Evolutionary conservation across 1,284 basidiomycete species (phyloP), one percentile per base, ranked within the genome.

Genomic region (Papiliotrema nemorosa): DNA sequence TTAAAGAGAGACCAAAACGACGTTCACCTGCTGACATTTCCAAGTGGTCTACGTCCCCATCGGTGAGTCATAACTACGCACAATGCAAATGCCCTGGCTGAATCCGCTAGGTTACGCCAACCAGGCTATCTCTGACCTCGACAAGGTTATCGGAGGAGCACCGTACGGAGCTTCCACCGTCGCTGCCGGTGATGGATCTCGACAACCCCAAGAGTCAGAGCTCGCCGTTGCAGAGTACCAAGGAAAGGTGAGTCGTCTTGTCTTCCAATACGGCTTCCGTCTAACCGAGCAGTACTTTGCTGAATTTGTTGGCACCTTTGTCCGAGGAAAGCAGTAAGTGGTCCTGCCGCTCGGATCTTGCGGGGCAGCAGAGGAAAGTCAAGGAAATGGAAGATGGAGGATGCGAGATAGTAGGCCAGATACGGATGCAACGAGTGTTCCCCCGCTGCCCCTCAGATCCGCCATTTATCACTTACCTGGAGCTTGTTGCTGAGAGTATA

Each of bases 101-200:
- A 27, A 21, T 27, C 41, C 10, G 4, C 12, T 22, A 50, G 50
- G 88, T 14, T 92, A 89, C 78, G 78, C 80, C 39, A 67, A 78
- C 54, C 65, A 75, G 1, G 80, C 84, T 65, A 69, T 90, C 57
- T 74, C 81, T 34, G 80, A 82, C 74, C 51, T 87, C 46, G 70
- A 65, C 14, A 82, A 84, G 71, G 79, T 85, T 47, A 86, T 82
- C 64, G 89, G 88, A 66, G 85, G 85, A 80, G 64, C 73, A 6
- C 66, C 77, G n/a, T 79, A 67, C 58, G 86, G 85, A 57, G 83
- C 85, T 27, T 85, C 85, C 27, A 85, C 85, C 37, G 79, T 84
- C 65, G 82, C 86, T 39, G 79, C 74, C 49, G 63, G 77, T 36
- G 81, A 84, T 62, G 87, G 87, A 47, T 79, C 79, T 29, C 82